A percentile compares a stretch with the other conserved stretches of the same genome.
Conservation (phyloP, 176 grass and related monocot species). For the Triticum aestivum region IWGSC_CS_RefSeq_v2.1 NC_057809.1:622177385-622177884, state of each 20-base stretch:
- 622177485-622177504: not conserved
- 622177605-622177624: conserved; percentile 94
- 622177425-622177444: not conserved
- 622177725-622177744: conserved; percentile 75
- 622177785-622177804: conserved; percentile 2
- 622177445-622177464: not conserved
- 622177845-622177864: conserved; percentile 69
- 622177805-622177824: not conserved
- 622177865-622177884: conserved; percentile 75
- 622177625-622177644: conserved; percentile 66
- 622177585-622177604: conserved; percentile 71
- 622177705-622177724: conserved; percentile 81
- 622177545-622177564: not conserved
- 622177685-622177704: conserved; percentile 83
- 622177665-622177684: conserved; percentile 73
- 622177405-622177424: not conserved
- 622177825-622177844: conserved; percentile 73
- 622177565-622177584: conserved; percentile 11
- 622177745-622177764: not conserved
- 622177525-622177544: not conserved
- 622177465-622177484: not conserved
- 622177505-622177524: not conserved
- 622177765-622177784: not conserved
- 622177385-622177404: not conserved
- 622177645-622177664: conserved; percentile 65